Evolutionary conservation across 257 asterid genomes (phyloP).

Genomic region (Solanum etuberosum): DNA sequence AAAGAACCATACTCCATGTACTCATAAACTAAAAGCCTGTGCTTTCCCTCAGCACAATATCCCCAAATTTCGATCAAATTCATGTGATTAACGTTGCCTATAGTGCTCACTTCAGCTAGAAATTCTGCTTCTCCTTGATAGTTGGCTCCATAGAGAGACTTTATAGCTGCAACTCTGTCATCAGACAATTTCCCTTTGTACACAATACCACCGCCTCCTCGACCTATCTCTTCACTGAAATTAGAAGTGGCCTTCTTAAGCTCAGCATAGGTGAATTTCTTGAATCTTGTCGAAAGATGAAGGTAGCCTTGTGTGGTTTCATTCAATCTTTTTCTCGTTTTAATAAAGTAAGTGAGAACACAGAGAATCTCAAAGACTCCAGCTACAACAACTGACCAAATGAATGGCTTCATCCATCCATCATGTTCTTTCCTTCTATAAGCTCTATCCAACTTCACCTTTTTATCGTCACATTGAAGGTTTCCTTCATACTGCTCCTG

Average conservation of each 20-base stretch:
- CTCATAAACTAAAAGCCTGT: conserved; percentile 24
- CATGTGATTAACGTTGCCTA: conserved; percentile 25
- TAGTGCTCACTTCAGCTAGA: conserved; percentile 11
- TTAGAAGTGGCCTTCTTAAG: conserved; percentile 22
- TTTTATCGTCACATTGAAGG: neutral
- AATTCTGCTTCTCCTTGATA: conserved; percentile 26
- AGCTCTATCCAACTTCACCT: neutral
- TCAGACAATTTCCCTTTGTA: conserved; percentile 24
- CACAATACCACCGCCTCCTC: conserved; percentile 28
- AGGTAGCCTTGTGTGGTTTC: conserved; percentile 1
- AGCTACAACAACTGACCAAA: conserved; percentile 1
- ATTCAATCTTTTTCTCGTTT: neutral
- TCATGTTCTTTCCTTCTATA: neutral
- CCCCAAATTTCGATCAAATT: conserved; percentile 22
- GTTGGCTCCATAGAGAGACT: conserved; percentile 8
- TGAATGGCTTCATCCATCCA: conserved; percentile 2
- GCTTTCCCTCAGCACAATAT: conserved; percentile 21
- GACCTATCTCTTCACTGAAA: conserved; percentile 29
- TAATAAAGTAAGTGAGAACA: conserved; percentile 7
- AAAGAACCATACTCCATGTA: conserved; percentile 26
- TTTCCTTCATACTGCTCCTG: neutral
- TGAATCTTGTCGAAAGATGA: conserved; percentile 20
- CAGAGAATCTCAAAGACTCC: conserved; percentile 18
- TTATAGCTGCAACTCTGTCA: conserved; percentile 22
- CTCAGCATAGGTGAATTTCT: conserved; percentile 23